These are phyloP conservation scores for Geotrichum candidum DNA, from an alignment of 1,139 yeast genomes.

Conservation along the genomic window DNA sequence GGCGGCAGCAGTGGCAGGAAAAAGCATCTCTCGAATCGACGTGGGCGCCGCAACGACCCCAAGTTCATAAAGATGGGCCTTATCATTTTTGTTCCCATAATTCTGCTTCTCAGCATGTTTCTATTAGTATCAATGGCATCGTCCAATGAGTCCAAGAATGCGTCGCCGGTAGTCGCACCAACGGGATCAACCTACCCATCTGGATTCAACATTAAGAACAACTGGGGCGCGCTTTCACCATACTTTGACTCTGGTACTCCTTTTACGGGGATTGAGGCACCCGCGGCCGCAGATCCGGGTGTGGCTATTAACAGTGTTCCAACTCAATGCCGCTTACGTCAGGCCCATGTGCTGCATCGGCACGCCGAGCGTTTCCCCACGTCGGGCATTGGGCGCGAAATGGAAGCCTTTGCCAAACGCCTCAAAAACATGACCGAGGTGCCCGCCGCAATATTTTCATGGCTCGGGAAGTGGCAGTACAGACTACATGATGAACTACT, in stretches of 20 bases:
- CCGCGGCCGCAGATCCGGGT: conserved; percentile 24
- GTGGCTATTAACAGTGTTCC: conserved; percentile 31
- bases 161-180: conserved; percentile 38
- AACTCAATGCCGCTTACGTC: conserved; percentile 29
- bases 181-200: conserved; percentile 36
- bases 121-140: conserved; percentile 25
- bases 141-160: conserved; percentile 24
- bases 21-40: conserved; percentile 1
- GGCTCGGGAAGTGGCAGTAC: conserved; percentile 37
- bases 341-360: conserved; percentile 40
- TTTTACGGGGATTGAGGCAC: conserved; percentile 30
- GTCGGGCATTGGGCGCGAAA: conserved; percentile 25
- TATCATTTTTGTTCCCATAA: conserved; percentile 28
- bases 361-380: conserved; percentile 42
- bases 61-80: conserved; percentile 15
- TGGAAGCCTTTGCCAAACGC: conserved; percentile 31
- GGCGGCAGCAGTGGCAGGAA: neutral
- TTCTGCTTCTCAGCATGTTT: conserved; percentile 26
- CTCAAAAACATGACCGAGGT: conserved; percentile 29
- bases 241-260: conserved; percentile 38
- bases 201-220: conserved; percentile 39
- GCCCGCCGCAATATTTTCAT: conserved; percentile 26
- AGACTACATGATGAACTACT: conserved; percentile 35
- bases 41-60: conserved; percentile 4
- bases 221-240: conserved; percentile 41